These are phyloP conservation scores for Kernera saxatilis DNA, from an alignment of 345 rosid species.

Conservation along the genomic window DNA sequence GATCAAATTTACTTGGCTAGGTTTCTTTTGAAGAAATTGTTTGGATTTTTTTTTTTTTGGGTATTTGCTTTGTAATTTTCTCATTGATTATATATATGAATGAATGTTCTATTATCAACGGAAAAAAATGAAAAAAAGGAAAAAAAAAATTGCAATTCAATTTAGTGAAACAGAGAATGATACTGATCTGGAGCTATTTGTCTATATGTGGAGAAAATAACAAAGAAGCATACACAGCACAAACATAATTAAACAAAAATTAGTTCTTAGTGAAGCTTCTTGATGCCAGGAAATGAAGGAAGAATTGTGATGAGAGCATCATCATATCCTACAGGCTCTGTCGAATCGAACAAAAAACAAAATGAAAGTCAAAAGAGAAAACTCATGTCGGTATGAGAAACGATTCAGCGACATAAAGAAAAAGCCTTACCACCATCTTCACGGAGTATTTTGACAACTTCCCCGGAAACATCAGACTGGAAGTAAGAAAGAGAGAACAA, in stretches of 20 bases:
- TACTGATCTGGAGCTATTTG: neutral
- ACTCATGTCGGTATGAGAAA: neutral
- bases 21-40: neutral
- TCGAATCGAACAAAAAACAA: neutral
- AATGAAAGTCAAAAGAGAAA: neutral
- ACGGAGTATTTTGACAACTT: conserved; percentile 58
- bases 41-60: neutral
- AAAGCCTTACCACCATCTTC: conserved; percentile 64
- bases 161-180: conserved; percentile 1
- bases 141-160: too few relatives aligned
- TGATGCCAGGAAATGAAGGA: conserved; percentile 83
- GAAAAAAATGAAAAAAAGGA: too few relatives aligned
- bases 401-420: neutral
- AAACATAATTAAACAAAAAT: neutral
- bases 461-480: conserved; percentile 74
- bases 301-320: conserved; percentile 73
- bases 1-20: neutral
- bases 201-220: neutral
- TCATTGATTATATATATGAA: neutral
- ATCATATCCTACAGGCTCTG: conserved; percentile 82
- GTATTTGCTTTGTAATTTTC: conserved; percentile 9
- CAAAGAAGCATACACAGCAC: neutral
- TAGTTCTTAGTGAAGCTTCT: conserved; percentile 54
- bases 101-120: conserved; percentile 1
- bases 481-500: neutral